Percentiles rank a stretch among this genome's conserved stretches.
phyloP scores from a whole-genome alignment of 2,329 filamentous ascomycete species.

The Didymella pomorum region DNA sequence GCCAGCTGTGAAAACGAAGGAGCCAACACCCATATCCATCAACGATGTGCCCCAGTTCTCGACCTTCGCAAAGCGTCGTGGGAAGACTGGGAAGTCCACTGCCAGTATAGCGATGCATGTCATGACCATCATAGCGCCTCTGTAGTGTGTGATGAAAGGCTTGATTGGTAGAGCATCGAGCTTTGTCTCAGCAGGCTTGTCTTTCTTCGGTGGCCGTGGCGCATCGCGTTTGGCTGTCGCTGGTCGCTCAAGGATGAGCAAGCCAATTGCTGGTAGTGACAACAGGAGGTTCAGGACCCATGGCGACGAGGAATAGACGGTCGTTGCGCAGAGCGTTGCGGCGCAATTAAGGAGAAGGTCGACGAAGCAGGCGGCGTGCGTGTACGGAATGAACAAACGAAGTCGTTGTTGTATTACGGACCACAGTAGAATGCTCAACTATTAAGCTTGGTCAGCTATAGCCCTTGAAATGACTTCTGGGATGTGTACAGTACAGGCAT shows the following conservation, averaged over 20 bases:
- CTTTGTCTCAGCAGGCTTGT: conserved; percentile 25
- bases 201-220: conserved; percentile 34
- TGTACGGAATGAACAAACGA: conserved; percentile 82
- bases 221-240: conserved; percentile 23
- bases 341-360: conserved; percentile 90
- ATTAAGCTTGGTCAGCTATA: conserved; percentile 38
- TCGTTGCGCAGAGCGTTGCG: conserved; percentile 83
- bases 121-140: conserved; percentile 87
- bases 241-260: conserved; percentile 59
- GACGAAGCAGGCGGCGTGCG: conserved; percentile 69
- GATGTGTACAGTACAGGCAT: conserved; percentile 71
- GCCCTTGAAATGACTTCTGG: conserved; percentile 22
- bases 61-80: conserved; percentile 93
- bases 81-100: conserved; percentile 93
- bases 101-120: conserved; percentile 94
- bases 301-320: conserved; percentile 79
- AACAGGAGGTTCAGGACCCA: conserved; percentile 78
- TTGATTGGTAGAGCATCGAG: conserved; percentile 75
- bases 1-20: conserved; percentile 94
- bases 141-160: conserved; percentile 91
- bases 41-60: conserved; percentile 99
- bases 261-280: conserved; percentile 71
- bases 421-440: conserved; percentile 88
- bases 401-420: conserved; percentile 85
- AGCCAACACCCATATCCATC: conserved; percentile 97